Evolutionary conservation across 305 asterid species (phyloP).

Genomic region (Solanum hybrid): DNA sequence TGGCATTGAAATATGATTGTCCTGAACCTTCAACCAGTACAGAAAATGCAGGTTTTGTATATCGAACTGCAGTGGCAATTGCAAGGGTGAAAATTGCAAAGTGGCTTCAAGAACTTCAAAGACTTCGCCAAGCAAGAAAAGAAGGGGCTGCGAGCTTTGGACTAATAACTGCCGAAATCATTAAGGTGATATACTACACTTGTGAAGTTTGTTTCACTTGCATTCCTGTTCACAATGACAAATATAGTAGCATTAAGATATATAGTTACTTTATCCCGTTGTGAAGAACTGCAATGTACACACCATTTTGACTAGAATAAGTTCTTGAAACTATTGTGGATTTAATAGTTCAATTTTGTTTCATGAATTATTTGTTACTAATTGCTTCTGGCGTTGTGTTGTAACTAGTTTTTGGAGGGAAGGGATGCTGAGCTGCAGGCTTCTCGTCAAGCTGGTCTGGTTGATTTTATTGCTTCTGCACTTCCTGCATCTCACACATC

Average conservation of each 20-base stretch:
- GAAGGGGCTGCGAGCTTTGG: constrained; percentile 93
- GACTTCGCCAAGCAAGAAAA: constrained; percentile 93
- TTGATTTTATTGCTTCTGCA: constrained; percentile 96
- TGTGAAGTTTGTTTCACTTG: neutral
- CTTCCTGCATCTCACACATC: constrained; percentile 97
- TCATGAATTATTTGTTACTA: constrained; percentile 13
- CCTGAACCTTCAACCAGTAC: constrained; percentile 65
- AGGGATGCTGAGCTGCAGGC: constrained; percentile 93
- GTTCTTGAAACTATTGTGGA: neutral
- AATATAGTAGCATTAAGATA: neutral
- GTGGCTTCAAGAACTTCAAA: constrained; percentile 97
- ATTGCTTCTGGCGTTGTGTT: constrained; percentile 13
- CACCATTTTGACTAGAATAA: neutral
- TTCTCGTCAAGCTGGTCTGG: constrained; percentile 93
- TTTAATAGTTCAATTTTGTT: neutral
- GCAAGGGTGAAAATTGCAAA: constrained; percentile 80
- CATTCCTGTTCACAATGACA: neutral
- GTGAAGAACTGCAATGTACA: neutral
- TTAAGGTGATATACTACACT: constrained; percentile 46
- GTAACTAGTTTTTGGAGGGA: constrained; percentile 76
- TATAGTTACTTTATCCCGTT: neutral
- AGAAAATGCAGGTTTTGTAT: constrained; percentile 78
- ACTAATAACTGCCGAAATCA: constrained; percentile 79
- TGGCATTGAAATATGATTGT: constrained; percentile 92
- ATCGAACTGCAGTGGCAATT: constrained; percentile 78